A percentile compares a stretch with the other conserved stretches of the same genome.
Evolutionary conservation across 139 green algal genomes (phyloP).

Genomic region (Spirogloea muscicola): DNA sequence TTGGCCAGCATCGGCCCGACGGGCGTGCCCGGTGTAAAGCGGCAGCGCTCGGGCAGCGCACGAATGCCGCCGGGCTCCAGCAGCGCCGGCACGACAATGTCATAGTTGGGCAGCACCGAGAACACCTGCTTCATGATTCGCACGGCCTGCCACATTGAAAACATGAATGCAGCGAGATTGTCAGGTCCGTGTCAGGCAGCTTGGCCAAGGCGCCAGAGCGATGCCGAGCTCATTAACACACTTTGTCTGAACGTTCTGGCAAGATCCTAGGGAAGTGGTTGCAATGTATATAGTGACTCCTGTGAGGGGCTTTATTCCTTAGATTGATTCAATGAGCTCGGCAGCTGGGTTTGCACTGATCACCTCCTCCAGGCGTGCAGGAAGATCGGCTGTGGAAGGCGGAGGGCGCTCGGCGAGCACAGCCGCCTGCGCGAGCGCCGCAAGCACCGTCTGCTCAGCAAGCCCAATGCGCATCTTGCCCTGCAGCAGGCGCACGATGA

Average conservation of each 20-base stretch:
- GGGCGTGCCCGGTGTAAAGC: conserved; percentile 80
- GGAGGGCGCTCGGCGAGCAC: conserved; percentile 56
- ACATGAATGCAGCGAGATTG: neutral
- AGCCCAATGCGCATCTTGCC: conserved; percentile 96
- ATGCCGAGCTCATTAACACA: too few species aligned
- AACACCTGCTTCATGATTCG: conserved; percentile 72
- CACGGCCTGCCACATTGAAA: conserved; percentile 3
- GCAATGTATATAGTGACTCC: too few species aligned
- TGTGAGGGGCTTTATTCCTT: too few species aligned
- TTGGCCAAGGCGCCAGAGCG: too few species aligned
- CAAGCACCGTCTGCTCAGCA: conserved; percentile 87
- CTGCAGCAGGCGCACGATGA: conserved; percentile 65
- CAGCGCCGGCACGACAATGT: conserved; percentile 80
- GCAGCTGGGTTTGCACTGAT: neutral
- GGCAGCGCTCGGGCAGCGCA: conserved; percentile 64
- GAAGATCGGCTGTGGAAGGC: conserved; percentile 5
- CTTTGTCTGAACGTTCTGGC: too few species aligned
- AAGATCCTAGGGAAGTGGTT: too few species aligned
- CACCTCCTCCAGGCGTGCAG: conserved; percentile 18
- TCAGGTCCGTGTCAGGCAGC: too few species aligned
- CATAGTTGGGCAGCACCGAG: conserved; percentile 84
- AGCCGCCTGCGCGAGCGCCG: conserved; percentile 80
- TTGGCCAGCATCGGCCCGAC: conserved; percentile 92
- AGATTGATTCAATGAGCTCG: too few species aligned
- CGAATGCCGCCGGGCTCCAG: conserved; percentile 61